Evolutionary conservation across 371 early-diverging fungal species (phyloP).

Genomic region (Rhizopus arrhizus): DNA sequence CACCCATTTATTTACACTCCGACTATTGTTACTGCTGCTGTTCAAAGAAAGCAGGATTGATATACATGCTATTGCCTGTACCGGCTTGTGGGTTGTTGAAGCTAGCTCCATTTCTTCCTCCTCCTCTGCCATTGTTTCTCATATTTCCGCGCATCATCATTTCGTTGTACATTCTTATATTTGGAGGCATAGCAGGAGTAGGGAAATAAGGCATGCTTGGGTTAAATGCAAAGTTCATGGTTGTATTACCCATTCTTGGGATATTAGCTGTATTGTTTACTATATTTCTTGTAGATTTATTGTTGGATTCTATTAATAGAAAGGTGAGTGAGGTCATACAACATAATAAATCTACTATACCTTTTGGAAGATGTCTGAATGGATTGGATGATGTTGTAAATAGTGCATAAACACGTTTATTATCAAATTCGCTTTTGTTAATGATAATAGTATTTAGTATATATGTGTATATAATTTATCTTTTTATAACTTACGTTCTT

Average conservation of each 20-base stretch:
- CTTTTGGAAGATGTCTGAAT: constrained; percentile 55
- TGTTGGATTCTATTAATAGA: constrained; percentile 25
- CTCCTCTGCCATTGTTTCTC: constrained; percentile 27
- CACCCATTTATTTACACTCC: constrained; percentile 4
- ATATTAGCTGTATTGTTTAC: constrained; percentile 31
- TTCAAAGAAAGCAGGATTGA: constrained; percentile 59
- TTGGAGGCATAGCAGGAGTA: not conserved
- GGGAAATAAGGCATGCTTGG: constrained; percentile 6
- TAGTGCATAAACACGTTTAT: constrained; percentile 36
- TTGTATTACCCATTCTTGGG: constrained; percentile 17
- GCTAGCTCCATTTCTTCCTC: constrained; percentile 18
- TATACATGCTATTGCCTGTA: constrained; percentile 42
- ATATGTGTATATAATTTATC: not conserved
- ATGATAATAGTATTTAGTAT: not conserved
- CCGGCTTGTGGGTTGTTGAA: constrained; percentile 22
- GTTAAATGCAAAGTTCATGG: constrained; percentile 1
- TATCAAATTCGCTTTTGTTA: constrained; percentile 38
- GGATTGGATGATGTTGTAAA: constrained; percentile 49
- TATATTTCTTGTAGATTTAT: constrained; percentile 26
- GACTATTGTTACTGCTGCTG: constrained; percentile 30
- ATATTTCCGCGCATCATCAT: constrained; percentile 40
- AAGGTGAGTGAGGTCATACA: not conserved
- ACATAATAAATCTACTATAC: constrained; percentile 20
- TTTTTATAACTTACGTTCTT: constrained; percentile 33
- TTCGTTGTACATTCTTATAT: constrained; percentile 18